phyloP scores from a whole-genome alignment of 1,139 yeast genomes.

The Hyphopichia khmerensis region DNA sequence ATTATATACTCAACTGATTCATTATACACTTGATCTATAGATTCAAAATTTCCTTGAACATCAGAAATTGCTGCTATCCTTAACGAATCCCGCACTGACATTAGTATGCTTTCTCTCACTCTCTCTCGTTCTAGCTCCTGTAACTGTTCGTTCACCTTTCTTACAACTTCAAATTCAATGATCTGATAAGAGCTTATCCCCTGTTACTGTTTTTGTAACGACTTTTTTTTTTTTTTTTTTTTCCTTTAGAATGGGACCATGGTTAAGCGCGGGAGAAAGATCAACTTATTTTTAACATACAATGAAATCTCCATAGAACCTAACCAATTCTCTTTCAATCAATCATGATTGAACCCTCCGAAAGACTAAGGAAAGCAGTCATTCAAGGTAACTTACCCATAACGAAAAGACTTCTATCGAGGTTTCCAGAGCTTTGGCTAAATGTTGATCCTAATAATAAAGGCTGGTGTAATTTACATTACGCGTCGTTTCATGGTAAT shows the following conservation, averaged over 20 bases:
- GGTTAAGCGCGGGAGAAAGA: background rate
- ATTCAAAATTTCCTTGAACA: slow-evolving; percentile 33
- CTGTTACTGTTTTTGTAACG: no score
- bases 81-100: background rate
- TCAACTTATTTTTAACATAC: no score
- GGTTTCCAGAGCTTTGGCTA: slow-evolving; percentile 76
- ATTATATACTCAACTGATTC: slow-evolving; percentile 39
- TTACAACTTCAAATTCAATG: no score
- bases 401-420: slow-evolving; percentile 64
- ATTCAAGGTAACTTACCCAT: slow-evolving; percentile 69
- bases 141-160: no score
- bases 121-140: no score
- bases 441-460: slow-evolving; percentile 64
- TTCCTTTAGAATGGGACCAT: no score
- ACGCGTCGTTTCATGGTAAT: slow-evolving; percentile 80
- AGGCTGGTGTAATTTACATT: slow-evolving; percentile 91
- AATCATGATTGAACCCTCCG: slow-evolving; percentile 58
- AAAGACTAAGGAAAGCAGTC: slow-evolving; percentile 73
- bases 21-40: slow-evolving; percentile 16
- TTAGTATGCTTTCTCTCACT: no score
- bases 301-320: no score
- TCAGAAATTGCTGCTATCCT: slow-evolving; percentile 31
- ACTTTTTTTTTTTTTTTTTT: no score
- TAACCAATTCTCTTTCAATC: background rate
- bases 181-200: background rate